Conservation (phyloP, 1,284 basidiomycete genomes). For the Cryptococcus sp. region DNA sequence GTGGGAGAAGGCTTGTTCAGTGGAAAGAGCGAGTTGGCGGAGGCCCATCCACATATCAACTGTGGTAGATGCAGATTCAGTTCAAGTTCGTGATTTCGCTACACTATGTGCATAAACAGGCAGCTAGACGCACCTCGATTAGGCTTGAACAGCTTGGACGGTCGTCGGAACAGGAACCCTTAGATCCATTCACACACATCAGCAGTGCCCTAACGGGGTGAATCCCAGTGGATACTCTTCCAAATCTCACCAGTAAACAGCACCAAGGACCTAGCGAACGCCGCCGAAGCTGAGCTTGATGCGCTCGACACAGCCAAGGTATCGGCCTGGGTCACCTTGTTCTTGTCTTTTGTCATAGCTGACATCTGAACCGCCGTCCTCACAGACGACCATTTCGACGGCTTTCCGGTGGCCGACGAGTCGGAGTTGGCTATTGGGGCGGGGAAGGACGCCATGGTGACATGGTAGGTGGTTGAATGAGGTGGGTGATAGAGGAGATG, state of each 20-base stretch:
- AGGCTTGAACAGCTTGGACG: conserved; percentile 47
- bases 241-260: conserved; percentile 39
- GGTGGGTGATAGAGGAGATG: background rate
- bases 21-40: conserved; percentile 43
- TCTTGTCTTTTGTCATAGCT: conserved; percentile 5
- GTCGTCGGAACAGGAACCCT: conserved; percentile 48
- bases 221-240: background rate
- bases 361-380: conserved; percentile 8
- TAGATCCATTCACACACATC: background rate
- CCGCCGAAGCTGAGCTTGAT: conserved; percentile 39
- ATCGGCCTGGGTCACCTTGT: conserved; percentile 2
- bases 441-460: conserved; percentile 3
- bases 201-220: background rate
- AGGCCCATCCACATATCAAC: conserved; percentile 49
- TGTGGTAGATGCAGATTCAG: conserved; percentile 4
- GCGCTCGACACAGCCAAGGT: conserved; percentile 27
- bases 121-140: conserved; percentile 41
- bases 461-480: conserved; percentile 1
- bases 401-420: background rate
- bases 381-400: conserved; percentile 11
- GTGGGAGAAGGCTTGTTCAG: conserved; percentile 45
- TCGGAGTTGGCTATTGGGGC: conserved; percentile 1
- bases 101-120: no score
- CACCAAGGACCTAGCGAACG: conserved; percentile 43
- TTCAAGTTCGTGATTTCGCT: background rate